A percentile compares a stretch with the other conserved stretches of the same genome.
Conservation (phyloP, 192 early-diverging fungal species). For the Dissophora ornata region DNA sequence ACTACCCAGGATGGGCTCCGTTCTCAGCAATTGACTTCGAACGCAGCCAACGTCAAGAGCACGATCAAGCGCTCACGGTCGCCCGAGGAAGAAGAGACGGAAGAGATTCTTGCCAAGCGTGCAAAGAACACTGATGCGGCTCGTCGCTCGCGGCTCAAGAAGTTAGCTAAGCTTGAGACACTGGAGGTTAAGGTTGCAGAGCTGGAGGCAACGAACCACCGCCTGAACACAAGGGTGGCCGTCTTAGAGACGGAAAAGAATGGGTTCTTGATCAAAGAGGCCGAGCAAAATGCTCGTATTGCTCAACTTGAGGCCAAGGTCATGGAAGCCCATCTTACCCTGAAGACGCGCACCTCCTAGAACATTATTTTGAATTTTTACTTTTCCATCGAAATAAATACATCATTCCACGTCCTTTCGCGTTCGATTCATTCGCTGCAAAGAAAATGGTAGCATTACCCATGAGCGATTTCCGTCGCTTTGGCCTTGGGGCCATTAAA, state of each 20-base stretch:
- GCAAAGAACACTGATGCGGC: slow-evolving; percentile 74
- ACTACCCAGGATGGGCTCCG: too few species aligned
- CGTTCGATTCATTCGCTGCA: too few species aligned
- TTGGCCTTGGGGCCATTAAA: too few species aligned
- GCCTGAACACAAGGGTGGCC: slow-evolving; percentile 65
- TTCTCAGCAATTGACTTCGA: background rate
- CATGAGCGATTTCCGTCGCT: too few species aligned
- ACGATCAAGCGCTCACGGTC: slow-evolving; percentile 8
- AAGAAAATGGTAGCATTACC: too few species aligned
- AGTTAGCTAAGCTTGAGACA: slow-evolving; percentile 57
- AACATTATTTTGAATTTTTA: too few species aligned
- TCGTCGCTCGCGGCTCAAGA: slow-evolving; percentile 68
- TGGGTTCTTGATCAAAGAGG: slow-evolving; percentile 47
- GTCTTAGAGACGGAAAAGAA: slow-evolving; percentile 61
- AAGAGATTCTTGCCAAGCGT: slow-evolving; percentile 41
- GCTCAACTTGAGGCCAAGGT: slow-evolving; percentile 53
- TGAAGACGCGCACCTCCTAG: slow-evolving; percentile 36
- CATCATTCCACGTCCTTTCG: too few species aligned
- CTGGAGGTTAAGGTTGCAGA: slow-evolving; percentile 65
- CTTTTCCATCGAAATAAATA: too few species aligned
- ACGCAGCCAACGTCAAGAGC: background rate
- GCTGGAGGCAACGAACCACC: slow-evolving; percentile 64
- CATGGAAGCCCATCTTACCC: slow-evolving; percentile 46
- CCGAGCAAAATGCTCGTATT: slow-evolving; percentile 51
- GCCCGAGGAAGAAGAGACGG: slow-evolving; percentile 17